These are phyloP conservation scores for Phytophthora melonis DNA, from an alignment of 352 stramenopile genomes.

Conservation along the genomic window DNA sequence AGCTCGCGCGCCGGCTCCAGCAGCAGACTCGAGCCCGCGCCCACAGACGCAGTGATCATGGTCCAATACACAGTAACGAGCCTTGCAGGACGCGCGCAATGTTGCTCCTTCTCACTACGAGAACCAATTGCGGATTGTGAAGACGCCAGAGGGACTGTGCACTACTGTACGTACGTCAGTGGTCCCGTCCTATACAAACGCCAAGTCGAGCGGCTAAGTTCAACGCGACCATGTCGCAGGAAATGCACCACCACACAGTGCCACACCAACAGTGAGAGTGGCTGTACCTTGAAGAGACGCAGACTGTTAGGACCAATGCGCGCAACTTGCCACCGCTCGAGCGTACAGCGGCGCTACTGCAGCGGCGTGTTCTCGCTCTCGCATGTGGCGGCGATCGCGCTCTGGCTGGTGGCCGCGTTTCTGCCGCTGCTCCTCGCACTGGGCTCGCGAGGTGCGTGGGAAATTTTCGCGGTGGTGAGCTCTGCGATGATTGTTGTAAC, in stretches of 20 bases:
- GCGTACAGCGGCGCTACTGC: slow-evolving; percentile 71
- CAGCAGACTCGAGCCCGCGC: slow-evolving; percentile 76
- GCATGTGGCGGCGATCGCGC: slow-evolving; percentile 51
- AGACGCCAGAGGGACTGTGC: neutral
- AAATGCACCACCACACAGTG: neutral
- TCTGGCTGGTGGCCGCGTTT: slow-evolving; percentile 51
- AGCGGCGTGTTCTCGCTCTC: slow-evolving; percentile 59
- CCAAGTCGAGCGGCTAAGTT: slow-evolving; percentile 1
- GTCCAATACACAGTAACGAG: neutral
- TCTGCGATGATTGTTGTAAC: slow-evolving; percentile 12
- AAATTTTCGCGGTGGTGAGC: neutral
- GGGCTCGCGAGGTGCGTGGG: slow-evolving; percentile 51
- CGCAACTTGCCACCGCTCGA: slow-evolving; percentile 55
- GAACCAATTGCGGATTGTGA: slow-evolving; percentile 22
- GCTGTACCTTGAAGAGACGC: slow-evolving; percentile 25
- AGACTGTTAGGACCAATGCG: slow-evolving; percentile 44
- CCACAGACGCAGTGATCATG: slow-evolving; percentile 81
- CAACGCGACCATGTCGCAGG: slow-evolving; percentile 6
- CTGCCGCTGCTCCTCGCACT: slow-evolving; percentile 72
- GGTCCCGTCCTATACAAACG: neutral
- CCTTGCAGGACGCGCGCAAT: slow-evolving; percentile 7
- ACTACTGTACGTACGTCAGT: neutral
- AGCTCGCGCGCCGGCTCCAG: slow-evolving; percentile 73
- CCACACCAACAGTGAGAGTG: neutral
- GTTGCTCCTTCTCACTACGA: neutral